Conservation (phyloP, 2,329 filamentous ascomycete genomes). For the Hypoxylon sp. region DNA sequence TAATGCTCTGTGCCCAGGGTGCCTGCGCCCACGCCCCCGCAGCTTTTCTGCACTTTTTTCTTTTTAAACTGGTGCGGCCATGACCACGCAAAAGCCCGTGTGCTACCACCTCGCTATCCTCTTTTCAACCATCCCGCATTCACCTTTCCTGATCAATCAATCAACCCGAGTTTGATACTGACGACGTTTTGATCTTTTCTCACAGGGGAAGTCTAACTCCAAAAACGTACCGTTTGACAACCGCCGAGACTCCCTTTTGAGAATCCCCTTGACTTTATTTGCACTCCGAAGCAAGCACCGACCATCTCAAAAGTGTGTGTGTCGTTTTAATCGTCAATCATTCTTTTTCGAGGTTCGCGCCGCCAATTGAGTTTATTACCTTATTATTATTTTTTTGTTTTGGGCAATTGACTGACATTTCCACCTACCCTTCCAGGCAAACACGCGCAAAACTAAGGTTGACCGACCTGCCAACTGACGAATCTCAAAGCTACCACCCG, state of each 20-base stretch:
- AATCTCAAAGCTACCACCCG: constrained; percentile 32
- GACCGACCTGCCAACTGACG: constrained; percentile 19
- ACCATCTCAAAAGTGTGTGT: constrained; percentile 23
- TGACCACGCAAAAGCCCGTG: constrained; percentile 60
- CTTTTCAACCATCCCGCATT: constrained; percentile 66
- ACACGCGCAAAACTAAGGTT: constrained; percentile 16
- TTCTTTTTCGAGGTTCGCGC: constrained; percentile 24
- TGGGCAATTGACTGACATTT: constrained; percentile 45
- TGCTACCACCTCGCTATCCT: constrained; percentile 66
- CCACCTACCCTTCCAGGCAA: constrained; percentile 42
- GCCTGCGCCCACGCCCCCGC: constrained; percentile 47
- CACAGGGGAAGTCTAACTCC: constrained; percentile 58
- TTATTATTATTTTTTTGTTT: constrained; percentile 36
- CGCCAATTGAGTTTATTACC: constrained; percentile 28
- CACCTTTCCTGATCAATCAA: constrained; percentile 64
- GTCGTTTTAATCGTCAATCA: constrained; percentile 25
- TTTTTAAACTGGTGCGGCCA: constrained; percentile 60
- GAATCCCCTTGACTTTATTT: constrained; percentile 40
- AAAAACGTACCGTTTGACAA: constrained; percentile 54
- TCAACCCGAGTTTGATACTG: constrained; percentile 58
- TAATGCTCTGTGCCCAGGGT: constrained; percentile 18
- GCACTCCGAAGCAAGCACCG: constrained; percentile 34
- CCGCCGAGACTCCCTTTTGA: constrained; percentile 44
- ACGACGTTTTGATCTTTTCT: constrained; percentile 57
- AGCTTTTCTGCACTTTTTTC: constrained; percentile 51